Conservation (phyloP, 805 yeast genomes). For the Zygosaccharomyces gambellarensis region DNA sequence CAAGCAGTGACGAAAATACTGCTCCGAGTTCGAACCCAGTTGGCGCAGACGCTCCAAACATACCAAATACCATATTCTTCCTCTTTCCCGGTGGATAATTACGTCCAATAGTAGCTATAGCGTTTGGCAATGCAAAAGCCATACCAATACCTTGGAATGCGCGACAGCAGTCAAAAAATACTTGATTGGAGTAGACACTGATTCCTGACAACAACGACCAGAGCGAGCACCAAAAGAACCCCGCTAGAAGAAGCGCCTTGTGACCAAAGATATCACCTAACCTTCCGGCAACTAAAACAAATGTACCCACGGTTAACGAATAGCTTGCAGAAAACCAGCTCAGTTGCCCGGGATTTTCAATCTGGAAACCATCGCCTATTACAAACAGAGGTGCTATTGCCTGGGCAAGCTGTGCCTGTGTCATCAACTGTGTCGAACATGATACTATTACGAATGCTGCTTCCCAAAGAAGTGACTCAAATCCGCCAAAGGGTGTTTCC, state of each 20-base stretch:
- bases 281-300: slow-evolving; percentile 62
- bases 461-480: no score
- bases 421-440: slow-evolving; percentile 14
- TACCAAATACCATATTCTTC: slow-evolving; percentile 51
- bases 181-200: slow-evolving; percentile 19
- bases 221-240: slow-evolving; percentile 51
- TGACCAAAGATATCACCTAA: slow-evolving; percentile 69
- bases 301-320: slow-evolving; percentile 45
- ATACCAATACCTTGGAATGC: slow-evolving; percentile 65
- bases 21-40: slow-evolving; percentile 56
- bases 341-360: slow-evolving; percentile 15
- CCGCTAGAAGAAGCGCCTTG: slow-evolving; percentile 46
- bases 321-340: slow-evolving; percentile 20
- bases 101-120: slow-evolving; percentile 48
- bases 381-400: slow-evolving; percentile 18
- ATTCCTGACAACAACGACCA: slow-evolving; percentile 65
- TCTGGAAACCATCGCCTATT: slow-evolving; percentile 18
- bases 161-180: slow-evolving; percentile 37
- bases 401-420: slow-evolving; percentile 20
- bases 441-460: neutral
- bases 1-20: slow-evolving; percentile 44
- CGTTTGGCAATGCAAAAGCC: slow-evolving; percentile 54
- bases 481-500: no score
- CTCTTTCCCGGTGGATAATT: slow-evolving; percentile 42
- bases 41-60: slow-evolving; percentile 60